Conservation (phyloP, 768 basidiomycete genomes). For the Collybia sp. region DNA sequence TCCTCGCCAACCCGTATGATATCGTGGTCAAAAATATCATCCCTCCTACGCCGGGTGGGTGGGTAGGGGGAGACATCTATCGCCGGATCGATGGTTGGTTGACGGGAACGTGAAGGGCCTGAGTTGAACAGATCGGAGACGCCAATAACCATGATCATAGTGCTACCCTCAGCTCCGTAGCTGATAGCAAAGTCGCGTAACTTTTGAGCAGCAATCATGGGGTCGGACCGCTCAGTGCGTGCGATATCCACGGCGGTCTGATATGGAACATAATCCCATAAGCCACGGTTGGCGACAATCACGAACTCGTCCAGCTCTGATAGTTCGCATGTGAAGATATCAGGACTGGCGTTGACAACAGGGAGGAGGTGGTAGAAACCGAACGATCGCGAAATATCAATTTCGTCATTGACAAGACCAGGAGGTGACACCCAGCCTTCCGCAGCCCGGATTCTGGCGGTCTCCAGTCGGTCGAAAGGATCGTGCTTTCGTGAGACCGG, state of each 20-base stretch:
- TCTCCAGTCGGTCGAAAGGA: slow-evolving; percentile 84
- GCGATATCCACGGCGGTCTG: slow-evolving; percentile 98
- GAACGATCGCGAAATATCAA: slow-evolving; percentile 89
- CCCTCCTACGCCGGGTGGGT: slow-evolving; percentile 18
- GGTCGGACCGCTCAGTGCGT: slow-evolving; percentile 55
- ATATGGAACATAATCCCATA: slow-evolving; percentile 93
- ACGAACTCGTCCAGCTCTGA: slow-evolving; percentile 91
- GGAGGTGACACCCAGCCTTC: slow-evolving; percentile 94
- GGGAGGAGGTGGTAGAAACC: slow-evolving; percentile 90
- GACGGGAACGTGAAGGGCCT: slow-evolving; percentile 34
- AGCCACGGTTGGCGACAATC: slow-evolving; percentile 87
- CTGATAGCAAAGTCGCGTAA: slow-evolving; percentile 94
- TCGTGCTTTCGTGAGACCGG: slow-evolving; percentile 80
- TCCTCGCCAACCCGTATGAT: slow-evolving; percentile 69
- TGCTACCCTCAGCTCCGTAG: slow-evolving; percentile 89
- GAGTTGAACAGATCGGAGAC: slow-evolving; percentile 71
- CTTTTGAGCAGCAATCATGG: slow-evolving; percentile 90
- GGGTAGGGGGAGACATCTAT: slow-evolving; percentile 27
- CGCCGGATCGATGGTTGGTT: slow-evolving; percentile 39
- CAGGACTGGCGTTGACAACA: slow-evolving; percentile 85
- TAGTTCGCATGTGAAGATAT: slow-evolving; percentile 65
- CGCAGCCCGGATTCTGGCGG: slow-evolving; percentile 79
- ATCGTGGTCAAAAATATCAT: slow-evolving; percentile 51
- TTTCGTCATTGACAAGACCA: slow-evolving; percentile 88
- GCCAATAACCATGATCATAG: slow-evolving; percentile 97